These are phyloP conservation scores for Beauveria scarabaeidicola DNA, from an alignment of 2,329 filamentous ascomycete genomes.

Conservation along the genomic window DNA sequence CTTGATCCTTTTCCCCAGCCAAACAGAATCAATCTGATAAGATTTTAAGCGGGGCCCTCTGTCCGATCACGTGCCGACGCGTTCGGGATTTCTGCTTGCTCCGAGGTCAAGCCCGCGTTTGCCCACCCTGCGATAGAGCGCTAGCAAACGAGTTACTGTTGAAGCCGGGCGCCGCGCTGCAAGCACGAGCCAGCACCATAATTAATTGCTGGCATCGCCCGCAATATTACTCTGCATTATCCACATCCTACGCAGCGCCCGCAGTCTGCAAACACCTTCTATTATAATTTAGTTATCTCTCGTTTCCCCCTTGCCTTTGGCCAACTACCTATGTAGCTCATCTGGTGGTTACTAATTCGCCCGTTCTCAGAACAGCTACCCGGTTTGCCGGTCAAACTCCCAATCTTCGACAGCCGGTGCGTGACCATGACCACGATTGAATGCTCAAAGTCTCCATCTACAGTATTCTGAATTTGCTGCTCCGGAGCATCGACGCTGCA, in stretches of 20 bases:
- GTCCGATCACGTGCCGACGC: slow-evolving; percentile 11
- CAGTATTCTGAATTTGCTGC: not conserved
- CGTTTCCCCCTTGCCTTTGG: not conserved
- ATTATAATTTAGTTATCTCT: not conserved
- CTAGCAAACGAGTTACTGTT: not conserved
- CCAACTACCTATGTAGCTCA: not conserved
- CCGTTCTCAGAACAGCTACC: not conserved
- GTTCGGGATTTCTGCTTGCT: slow-evolving; percentile 1
- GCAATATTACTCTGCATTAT: not conserved
- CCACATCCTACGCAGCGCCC: not conserved
- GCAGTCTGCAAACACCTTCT: not conserved
- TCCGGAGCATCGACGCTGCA: slow-evolving; percentile 6
- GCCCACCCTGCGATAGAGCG: not conserved
- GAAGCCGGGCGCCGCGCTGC: not conserved
- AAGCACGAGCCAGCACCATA: not conserved
- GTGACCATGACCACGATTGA: slow-evolving; percentile 9
- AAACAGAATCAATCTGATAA: slow-evolving; percentile 13
- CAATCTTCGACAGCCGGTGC: slow-evolving; percentile 2
- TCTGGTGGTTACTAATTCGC: not conserved
- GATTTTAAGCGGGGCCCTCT: slow-evolving; percentile 5
- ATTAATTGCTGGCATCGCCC: not conserved
- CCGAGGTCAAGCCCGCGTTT: not conserved
- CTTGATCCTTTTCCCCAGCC: slow-evolving; percentile 6
- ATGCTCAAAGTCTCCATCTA: not conserved
- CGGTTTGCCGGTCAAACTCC: not conserved